phyloP scores from a whole-genome alignment of 176 grass and related monocot genomes.

The Tillandsia leiboldiana region DNA sequence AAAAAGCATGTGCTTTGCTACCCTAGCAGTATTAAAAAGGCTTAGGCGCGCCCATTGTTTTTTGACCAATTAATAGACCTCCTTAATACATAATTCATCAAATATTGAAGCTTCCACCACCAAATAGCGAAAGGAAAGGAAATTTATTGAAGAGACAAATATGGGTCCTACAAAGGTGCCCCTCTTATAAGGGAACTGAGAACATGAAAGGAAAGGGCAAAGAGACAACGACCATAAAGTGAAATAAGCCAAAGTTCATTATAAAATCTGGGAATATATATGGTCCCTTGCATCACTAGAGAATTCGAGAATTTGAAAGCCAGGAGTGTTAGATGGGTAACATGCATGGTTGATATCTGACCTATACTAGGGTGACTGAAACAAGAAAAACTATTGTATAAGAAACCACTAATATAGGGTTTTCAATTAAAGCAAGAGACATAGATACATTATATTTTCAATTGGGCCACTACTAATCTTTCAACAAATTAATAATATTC shows the following conservation, averaged over 20 bases:
- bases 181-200: slow-evolving; percentile 42
- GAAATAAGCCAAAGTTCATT: slow-evolving; percentile 39
- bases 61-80: slow-evolving; percentile 24
- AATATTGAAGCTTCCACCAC: neutral
- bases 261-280: slow-evolving; percentile 41
- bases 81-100: slow-evolving; percentile 36
- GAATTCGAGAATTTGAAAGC: neutral
- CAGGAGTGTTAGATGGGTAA: slow-evolving; percentile 9
- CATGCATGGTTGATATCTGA: slow-evolving; percentile 18
- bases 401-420: slow-evolving; percentile 14
- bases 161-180: slow-evolving; percentile 29
- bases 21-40: neutral
- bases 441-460: slow-evolving; percentile 17
- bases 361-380: slow-evolving; percentile 3
- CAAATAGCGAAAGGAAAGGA: neutral
- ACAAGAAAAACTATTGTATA: slow-evolving; percentile 20
- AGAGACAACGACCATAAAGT: slow-evolving; percentile 41
- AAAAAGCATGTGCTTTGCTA: slow-evolving; percentile 42
- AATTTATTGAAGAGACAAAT: slow-evolving; percentile 27
- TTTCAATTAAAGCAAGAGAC: slow-evolving; percentile 12
- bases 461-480: too few relatives aligned
- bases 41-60: slow-evolving; percentile 16
- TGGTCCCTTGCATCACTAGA: slow-evolving; percentile 15
- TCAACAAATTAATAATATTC: too few relatives aligned
- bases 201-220: slow-evolving; percentile 39